Percentiles rank a stretch among this genome's conserved stretches.
Evolutionary conservation across 768 basidiomycete species (phyloP).

Genomic region (Psilocybe tampanensis): DNA sequence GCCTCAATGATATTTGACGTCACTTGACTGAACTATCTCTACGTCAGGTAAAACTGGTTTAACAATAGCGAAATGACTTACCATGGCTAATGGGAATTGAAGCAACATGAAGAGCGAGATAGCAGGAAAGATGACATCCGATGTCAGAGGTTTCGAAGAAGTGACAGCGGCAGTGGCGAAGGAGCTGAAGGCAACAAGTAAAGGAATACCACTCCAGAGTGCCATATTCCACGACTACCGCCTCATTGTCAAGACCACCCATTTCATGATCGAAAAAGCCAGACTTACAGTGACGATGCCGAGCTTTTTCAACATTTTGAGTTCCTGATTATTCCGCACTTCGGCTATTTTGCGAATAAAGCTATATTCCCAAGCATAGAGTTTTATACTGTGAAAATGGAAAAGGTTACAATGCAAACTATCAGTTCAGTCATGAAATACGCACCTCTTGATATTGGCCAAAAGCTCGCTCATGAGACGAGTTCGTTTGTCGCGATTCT

Average conservation of each 20-base stretch:
- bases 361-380: conserved; percentile 94
- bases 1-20: conserved; percentile 86
- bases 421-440: neutral
- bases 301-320: conserved; percentile 82
- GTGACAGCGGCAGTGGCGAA: conserved; percentile 72
- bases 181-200: conserved; percentile 82
- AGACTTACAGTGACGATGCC: conserved; percentile 66
- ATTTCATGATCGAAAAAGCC: conserved; percentile 1
- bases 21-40: conserved; percentile 62
- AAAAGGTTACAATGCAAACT: neutral
- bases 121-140: conserved; percentile 94
- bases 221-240: conserved; percentile 57
- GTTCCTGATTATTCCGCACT: conserved; percentile 81
- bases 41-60: neutral
- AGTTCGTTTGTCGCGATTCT: conserved; percentile 83
- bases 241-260: neutral
- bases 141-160: conserved; percentile 72
- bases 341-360: conserved; percentile 80
- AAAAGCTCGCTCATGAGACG: conserved; percentile 93
- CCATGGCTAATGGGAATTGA: conserved; percentile 86
- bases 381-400: conserved; percentile 61
- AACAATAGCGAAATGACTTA: conserved; percentile 29
- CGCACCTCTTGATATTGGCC: conserved; percentile 82
- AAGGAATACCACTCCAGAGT: conserved; percentile 70
- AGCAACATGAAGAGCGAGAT: conserved; percentile 89